These are phyloP conservation scores for Cinchona pubescens DNA, from an alignment of 257 asterid genomes.

Conservation along the genomic window DNA sequence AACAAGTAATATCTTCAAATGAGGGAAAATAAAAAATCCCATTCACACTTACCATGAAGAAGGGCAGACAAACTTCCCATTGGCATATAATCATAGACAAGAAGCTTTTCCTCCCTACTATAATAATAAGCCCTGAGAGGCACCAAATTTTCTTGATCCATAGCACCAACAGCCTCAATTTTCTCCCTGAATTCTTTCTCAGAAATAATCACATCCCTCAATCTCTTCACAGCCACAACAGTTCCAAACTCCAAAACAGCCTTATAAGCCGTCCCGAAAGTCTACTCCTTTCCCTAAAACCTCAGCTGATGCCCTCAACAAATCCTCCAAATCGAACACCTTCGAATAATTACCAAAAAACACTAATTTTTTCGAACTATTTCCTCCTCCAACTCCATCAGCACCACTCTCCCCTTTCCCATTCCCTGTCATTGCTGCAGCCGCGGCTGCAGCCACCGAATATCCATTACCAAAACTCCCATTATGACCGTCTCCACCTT, in stretches of 20 bases:
- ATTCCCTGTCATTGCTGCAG: slow-evolving; percentile 14
- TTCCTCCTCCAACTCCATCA: slow-evolving; percentile 9
- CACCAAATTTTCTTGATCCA: slow-evolving; percentile 77
- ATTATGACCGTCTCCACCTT: slow-evolving; percentile 16
- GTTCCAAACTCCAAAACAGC: slow-evolving; percentile 81
- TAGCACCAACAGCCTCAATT: slow-evolving; percentile 63
- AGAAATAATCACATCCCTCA: slow-evolving; percentile 64
- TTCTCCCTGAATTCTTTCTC: slow-evolving; percentile 69
- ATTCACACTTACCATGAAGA: slow-evolving; percentile 54
- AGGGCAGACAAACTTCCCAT: slow-evolving; percentile 92
- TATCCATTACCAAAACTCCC: slow-evolving; percentile 19
- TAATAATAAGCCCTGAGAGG: slow-evolving; percentile 81
- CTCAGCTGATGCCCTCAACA: slow-evolving; percentile 31
- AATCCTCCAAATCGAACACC: slow-evolving; percentile 28
- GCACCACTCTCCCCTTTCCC: slow-evolving; percentile 17
- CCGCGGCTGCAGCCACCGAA: slow-evolving; percentile 23
- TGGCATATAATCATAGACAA: slow-evolving; percentile 84
- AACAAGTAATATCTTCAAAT: neutral
- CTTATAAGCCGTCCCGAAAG: slow-evolving; percentile 66
- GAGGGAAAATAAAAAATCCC: neutral
- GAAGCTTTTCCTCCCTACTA: slow-evolving; percentile 83
- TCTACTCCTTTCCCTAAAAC: slow-evolving; percentile 35
- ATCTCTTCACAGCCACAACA: slow-evolving; percentile 79
- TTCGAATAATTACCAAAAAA: slow-evolving; percentile 18
- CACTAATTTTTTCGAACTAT: slow-evolving; percentile 22